Evolutionary conservation across 202 grass and related monocot genomes (phyloP).

Genomic region (Panicum virgatum): DNA sequence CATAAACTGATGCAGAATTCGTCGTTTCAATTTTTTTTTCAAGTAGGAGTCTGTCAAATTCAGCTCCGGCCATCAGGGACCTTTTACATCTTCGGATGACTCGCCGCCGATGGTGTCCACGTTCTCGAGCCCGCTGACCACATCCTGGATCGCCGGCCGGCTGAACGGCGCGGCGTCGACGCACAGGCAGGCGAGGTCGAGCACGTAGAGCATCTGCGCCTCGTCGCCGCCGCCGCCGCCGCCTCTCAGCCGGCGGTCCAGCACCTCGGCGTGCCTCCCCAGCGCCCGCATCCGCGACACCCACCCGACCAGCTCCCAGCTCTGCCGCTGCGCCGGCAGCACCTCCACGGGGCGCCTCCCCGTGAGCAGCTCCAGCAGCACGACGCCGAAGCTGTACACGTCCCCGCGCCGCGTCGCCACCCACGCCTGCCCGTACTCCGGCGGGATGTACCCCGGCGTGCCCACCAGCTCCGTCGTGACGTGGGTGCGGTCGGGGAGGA

Average conservation of each 20-base stretch:
- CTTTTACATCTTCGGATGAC: not conserved
- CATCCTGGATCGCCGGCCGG: conserved; percentile 58
- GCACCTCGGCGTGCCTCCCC: conserved; percentile 49
- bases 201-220: conserved; percentile 59
- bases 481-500: conserved; percentile 38
- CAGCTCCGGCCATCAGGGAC: not conserved
- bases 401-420: conserved; percentile 52
- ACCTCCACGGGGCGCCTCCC: conserved; percentile 69
- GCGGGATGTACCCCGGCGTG: conserved; percentile 52
- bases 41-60: not conserved
- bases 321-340: conserved; percentile 16
- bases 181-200: conserved; percentile 80
- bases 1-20: too few species aligned
- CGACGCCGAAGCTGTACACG: conserved; percentile 60
- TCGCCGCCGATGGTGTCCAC: conserved; percentile 27
- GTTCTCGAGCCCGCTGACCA: conserved; percentile 64
- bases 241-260: conserved; percentile 38
- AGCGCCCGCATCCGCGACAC: conserved; percentile 49
- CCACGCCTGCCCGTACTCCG: conserved; percentile 50
- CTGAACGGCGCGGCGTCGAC: conserved; percentile 54
- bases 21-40: too few species aligned
- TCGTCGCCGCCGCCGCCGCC: conserved; percentile 35
- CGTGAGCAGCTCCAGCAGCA: conserved; percentile 55
- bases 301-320: conserved; percentile 58
- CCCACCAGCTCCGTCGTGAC: conserved; percentile 52